Evolutionary conservation across 371 early-diverging fungal genomes (phyloP), one percentile per base, ranked within the genome.

Genomic region (Lichtheimia hyalospora): DNA sequence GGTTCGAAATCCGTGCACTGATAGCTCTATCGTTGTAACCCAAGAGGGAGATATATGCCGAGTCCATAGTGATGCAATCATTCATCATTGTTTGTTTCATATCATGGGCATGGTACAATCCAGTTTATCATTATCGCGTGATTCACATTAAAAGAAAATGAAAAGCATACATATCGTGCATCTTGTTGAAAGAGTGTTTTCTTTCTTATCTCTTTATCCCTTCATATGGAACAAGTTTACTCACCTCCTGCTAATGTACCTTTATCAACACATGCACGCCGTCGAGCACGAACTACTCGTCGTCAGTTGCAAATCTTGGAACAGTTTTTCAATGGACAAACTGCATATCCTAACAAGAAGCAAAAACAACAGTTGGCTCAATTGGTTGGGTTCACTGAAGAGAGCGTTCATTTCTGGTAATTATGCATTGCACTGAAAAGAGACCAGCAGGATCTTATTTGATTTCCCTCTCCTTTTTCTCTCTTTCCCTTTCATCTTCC

Each of bases 341-440:
- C n/a, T 16, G 18, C 46, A 46, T 46, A 46, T 8, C 46, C 46
- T n/a, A 10, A 21, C 21, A 46, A 46, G 21, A 21, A 46, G 21
- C 46, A 21, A n/a, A n/a, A 46, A 16, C 46, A 21, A 39, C 53
- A 64, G 20, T 59, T 73, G 21, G 64, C 73, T 7, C 18, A 44
- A 0, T 24, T 15, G 20, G 67, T 69, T 5, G 43, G 63, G 12
- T 68, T 69, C 59, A 52, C 58, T 44, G 46, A 44, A 43, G 66
- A 51, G 49, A 73, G 65, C 42, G 60, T 73, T 41, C 70, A 73
- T 18, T 73, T 69, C 40, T 73, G 73, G 73, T 73, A 69, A 58
- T 52, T 8, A 14, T 27, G 24, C 20, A 18, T 5, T 46, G 46
- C 46, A 46, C 1, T 18, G 46, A 46, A 46, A 46, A 46, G 21